These are phyloP conservation scores for Prunus mume DNA, from an alignment of 306 rosid species.

Conservation along the genomic window DNA sequence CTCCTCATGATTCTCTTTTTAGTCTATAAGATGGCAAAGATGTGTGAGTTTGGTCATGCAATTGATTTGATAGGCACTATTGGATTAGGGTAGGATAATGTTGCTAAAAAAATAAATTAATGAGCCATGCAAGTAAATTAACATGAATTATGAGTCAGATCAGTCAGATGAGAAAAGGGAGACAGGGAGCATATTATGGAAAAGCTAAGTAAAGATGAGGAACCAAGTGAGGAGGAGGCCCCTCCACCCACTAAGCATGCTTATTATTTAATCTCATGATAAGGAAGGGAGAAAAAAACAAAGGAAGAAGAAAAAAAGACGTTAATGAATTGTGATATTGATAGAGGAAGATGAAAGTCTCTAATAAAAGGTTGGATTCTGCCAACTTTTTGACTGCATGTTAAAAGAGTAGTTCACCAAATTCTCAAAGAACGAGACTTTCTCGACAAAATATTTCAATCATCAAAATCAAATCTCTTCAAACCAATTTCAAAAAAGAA, in stretches of 20 bases:
- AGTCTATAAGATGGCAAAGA: neutral
- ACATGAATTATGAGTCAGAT: slow-evolving; percentile 15
- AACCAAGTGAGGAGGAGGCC: slow-evolving; percentile 41
- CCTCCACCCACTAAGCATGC: slow-evolving; percentile 64
- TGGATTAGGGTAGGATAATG: neutral
- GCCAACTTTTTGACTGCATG: slow-evolving; percentile 40
- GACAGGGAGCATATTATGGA: slow-evolving; percentile 71
- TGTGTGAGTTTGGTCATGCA: neutral
- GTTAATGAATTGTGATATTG: slow-evolving; percentile 30
- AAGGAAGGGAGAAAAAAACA: neutral
- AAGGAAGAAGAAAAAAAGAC: slow-evolving; percentile 25
- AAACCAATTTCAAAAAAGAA: neutral
- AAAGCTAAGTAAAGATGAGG: slow-evolving; percentile 38
- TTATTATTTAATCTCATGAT: slow-evolving; percentile 23
- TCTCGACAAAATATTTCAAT: neutral
- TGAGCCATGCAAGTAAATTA: neutral
- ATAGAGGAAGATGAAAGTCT: slow-evolving; percentile 20
- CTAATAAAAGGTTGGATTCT: slow-evolving; percentile 21
- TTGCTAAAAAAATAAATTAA: neutral
- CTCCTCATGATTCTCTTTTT: neutral
- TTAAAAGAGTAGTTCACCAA: slow-evolving; percentile 36
- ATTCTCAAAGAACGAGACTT: slow-evolving; percentile 8
- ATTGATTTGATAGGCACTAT: neutral
- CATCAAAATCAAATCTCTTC: neutral
- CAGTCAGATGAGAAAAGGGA: slow-evolving; percentile 38